Conservation (phyloP, 768 basidiomycete species). For the Lactifluus pinguis region DNA sequence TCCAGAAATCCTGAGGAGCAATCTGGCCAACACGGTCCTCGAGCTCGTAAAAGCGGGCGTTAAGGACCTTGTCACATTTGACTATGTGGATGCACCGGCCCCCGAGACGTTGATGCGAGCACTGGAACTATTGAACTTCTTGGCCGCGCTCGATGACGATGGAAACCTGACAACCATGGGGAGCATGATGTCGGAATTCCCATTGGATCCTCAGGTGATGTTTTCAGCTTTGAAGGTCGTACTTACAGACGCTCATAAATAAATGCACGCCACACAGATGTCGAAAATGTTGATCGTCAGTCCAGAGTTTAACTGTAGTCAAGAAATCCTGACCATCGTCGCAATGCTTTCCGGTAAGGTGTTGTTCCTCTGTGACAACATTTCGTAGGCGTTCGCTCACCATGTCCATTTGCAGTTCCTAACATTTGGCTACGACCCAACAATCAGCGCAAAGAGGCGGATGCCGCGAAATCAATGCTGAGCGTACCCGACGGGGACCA, state of each 20-base stretch:
- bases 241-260: neutral
- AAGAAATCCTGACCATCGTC: slow-evolving; percentile 90
- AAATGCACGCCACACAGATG: slow-evolving; percentile 36
- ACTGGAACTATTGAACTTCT: slow-evolving; percentile 84
- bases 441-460: slow-evolving; percentile 82
- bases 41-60: slow-evolving; percentile 93
- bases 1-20: slow-evolving; percentile 91
- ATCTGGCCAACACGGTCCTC: slow-evolving; percentile 87
- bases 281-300: slow-evolving; percentile 92
- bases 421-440: slow-evolving; percentile 92
- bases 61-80: slow-evolving; percentile 84
- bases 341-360: slow-evolving; percentile 87
- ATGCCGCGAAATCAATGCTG: slow-evolving; percentile 80
- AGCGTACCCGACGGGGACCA: slow-evolving; percentile 97
- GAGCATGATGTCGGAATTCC: slow-evolving; percentile 94
- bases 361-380: neutral
- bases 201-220: slow-evolving; percentile 87
- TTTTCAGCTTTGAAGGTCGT: neutral
- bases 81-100: slow-evolving; percentile 89
- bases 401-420: slow-evolving; percentile 48
- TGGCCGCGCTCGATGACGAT: slow-evolving; percentile 89
- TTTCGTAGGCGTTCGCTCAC: neutral
- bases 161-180: slow-evolving; percentile 85
- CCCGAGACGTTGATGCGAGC: slow-evolving; percentile 97
- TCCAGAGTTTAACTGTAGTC: slow-evolving; percentile 92